Evolutionary conservation across 257 asterid genomes (phyloP), one percentile per base, ranked within the genome.

Genomic region (Linderniella brevidens): DNA sequence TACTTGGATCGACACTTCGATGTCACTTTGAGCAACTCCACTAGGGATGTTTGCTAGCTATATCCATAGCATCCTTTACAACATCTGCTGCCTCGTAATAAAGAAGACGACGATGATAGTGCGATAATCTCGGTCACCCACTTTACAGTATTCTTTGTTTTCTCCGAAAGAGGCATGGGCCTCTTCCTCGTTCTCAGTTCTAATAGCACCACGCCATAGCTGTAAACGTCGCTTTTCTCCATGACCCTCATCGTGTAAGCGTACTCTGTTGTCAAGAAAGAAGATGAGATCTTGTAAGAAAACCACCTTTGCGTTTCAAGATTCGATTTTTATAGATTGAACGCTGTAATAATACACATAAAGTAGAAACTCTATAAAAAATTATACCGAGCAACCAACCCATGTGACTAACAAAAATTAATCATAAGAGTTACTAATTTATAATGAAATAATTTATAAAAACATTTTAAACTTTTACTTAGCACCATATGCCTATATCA

Each of bases 141-240:
- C 62, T 69, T 67, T 6, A 82, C 81, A 7, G 78, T 73, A 56
- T 69, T 79, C 57, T 48, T n/a, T 73, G 56, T 71, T 65, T 58
- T 71, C 86, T 0, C 80, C 92, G 3, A 78, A 75, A 0, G 48
- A 66, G 8, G 60, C 49, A 35, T 71, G 8, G 86, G 79, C 70
- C 67, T 61, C 63, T 59, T 78, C 20, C 92, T 83, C 0, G 70
- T 70, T 38, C 78, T 43, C 17, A 82, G 64, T 56, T 82, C 93
- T 65, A 82, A 35, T 12, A 82, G 41, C 68, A 81, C 75, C 42
- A 81, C 75, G 1, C 93, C 93, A 3, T 70, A 81, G 60, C 93
- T 81, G 45, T 82, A 82, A 4, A 82, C 92, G 12, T 82, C 93
- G 32, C 93, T 78, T 65, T 78, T 82, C 68, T 73, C 86, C 0